These are phyloP conservation scores for Suillus subaureus DNA, from an alignment of 768 basidiomycete species.

Conservation along the genomic window DNA sequence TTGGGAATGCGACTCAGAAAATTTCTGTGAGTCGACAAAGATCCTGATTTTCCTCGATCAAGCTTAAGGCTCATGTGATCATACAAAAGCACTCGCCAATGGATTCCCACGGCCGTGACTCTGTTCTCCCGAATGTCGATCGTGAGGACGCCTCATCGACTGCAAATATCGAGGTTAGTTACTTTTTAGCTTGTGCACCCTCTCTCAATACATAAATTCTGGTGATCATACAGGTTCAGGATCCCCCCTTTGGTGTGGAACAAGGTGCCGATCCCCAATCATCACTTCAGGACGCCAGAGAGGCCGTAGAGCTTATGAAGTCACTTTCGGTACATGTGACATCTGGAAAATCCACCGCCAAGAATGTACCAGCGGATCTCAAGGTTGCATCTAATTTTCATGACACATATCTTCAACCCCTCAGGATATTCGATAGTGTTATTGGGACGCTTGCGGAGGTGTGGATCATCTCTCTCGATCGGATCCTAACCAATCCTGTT, in stretches of 20 bases:
- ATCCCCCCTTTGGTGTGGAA: neutral
- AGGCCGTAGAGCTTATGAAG: too few relatives aligned
- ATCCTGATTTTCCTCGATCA: too few relatives aligned
- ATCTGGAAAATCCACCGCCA: neutral
- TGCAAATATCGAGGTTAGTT: neutral
- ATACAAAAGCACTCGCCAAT: too few relatives aligned
- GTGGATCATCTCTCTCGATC: neutral
- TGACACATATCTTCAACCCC: neutral
- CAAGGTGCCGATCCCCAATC: neutral
- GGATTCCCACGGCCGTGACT: too few relatives aligned
- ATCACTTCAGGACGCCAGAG: neutral
- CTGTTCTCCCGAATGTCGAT: too few relatives aligned
- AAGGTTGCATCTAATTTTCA: neutral
- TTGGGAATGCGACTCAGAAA: too few relatives aligned
- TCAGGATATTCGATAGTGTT: constrained; percentile 3
- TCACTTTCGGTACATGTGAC: neutral
- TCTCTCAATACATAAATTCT: neutral
- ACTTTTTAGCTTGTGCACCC: too few relatives aligned
- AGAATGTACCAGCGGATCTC: neutral
- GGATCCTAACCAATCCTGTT: neutral
- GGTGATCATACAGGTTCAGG: neutral
- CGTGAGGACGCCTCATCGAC: neutral
- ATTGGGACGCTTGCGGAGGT: neutral
- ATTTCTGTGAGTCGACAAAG: too few relatives aligned
- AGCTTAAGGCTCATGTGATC: too few relatives aligned